Conservation (phyloP, 768 basidiomycete species). For the Cyathus striatus region DNA sequence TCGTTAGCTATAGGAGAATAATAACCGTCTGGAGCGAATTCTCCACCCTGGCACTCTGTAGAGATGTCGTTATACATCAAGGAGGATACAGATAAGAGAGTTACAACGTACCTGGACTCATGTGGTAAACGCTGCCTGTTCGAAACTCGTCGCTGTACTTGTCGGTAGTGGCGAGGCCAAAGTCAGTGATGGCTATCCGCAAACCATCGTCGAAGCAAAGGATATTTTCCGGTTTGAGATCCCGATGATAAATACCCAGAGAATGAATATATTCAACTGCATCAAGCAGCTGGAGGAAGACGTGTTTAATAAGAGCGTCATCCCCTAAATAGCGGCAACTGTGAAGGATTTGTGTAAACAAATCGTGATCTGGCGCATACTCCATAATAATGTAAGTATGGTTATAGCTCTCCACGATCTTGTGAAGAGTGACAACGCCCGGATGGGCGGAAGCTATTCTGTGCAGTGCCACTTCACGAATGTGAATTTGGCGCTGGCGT, state of each 20-base stretch:
- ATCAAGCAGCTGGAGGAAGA: constrained; percentile 93
- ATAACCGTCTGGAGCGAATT: constrained; percentile 61
- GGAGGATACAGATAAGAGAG: neutral
- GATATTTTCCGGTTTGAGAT: constrained; percentile 96
- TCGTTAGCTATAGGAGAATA: constrained; percentile 92
- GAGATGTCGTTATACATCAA: neutral
- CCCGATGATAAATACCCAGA: constrained; percentile 93
- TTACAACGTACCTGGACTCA: constrained; percentile 88
- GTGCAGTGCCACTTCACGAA: constrained; percentile 89
- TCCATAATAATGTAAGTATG: constrained; percentile 94
- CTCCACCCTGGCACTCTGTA: constrained; percentile 89
- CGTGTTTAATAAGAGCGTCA: constrained; percentile 82
- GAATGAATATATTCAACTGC: constrained; percentile 94
- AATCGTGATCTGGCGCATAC: constrained; percentile 88
- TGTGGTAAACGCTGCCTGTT: constrained; percentile 94
- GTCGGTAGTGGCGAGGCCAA: constrained; percentile 91
- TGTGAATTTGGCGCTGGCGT: constrained; percentile 77
- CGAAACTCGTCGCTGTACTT: constrained; percentile 86
- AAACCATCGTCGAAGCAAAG: constrained; percentile 82
- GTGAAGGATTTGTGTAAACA: constrained; percentile 91
- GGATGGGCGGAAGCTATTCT: constrained; percentile 74
- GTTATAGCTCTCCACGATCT: constrained; percentile 80
- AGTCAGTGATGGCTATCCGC: constrained; percentile 88
- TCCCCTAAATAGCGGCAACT: constrained; percentile 83
- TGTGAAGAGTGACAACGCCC: constrained; percentile 88